phyloP scores from a whole-genome alignment of 768 basidiomycete species.

The Pilatotrama ljubarskyi region DNA sequence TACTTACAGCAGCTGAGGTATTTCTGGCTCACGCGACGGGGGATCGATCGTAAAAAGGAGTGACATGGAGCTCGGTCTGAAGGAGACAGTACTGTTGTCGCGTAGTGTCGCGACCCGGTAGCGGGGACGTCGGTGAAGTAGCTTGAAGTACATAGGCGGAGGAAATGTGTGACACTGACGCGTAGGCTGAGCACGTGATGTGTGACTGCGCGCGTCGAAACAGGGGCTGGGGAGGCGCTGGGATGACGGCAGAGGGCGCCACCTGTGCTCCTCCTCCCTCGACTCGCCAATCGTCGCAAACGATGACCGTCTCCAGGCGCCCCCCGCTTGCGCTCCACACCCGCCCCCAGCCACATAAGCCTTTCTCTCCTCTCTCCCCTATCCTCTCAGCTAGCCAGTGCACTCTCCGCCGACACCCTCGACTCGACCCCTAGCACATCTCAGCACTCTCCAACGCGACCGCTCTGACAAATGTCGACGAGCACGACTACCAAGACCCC shows the following conservation, averaged over 20 bases:
- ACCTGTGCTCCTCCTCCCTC: constrained; percentile 10
- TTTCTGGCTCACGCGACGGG: no score
- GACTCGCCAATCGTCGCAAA: not conserved
- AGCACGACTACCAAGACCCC: not conserved
- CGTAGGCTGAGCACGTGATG: constrained; percentile 9
- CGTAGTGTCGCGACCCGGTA: no score
- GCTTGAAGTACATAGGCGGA: not conserved
- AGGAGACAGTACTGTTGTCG: no score
- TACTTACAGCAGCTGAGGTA: no score
- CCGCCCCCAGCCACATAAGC: constrained; percentile 1
- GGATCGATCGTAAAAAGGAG: no score
- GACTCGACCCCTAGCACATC: not conserved
- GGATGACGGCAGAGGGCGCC: constrained; percentile 12
- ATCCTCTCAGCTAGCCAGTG: not conserved
- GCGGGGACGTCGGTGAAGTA: no score
- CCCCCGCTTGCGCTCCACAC: constrained; percentile 2
- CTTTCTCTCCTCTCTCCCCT: not conserved
- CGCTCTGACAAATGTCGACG: not conserved
- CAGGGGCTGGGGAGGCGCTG: not conserved
- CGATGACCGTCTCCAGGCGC: not conserved
- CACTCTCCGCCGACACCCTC: not conserved
- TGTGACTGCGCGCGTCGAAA: constrained; percentile 11
- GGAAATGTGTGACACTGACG: not conserved
- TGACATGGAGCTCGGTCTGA: no score
- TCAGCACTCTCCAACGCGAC: not conserved